Base-by-base conservation (phyloP, 257 asterid species). In the Lycium ferocissimum region DNA sequence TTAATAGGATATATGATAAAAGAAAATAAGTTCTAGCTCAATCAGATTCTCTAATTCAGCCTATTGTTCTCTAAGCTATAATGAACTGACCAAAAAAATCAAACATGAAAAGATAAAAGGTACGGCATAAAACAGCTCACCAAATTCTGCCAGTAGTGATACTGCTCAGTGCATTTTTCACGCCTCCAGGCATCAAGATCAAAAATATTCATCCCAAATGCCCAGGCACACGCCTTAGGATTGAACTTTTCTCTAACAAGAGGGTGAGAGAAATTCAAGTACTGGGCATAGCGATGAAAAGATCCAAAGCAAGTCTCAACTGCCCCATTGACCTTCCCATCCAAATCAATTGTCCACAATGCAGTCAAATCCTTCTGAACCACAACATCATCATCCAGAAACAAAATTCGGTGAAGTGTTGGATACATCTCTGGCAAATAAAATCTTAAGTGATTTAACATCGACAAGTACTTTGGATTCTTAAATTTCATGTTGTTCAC, bases 371-470 rank as follows among this genome's bases (percentile, higher is more conserved):
- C 99, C 86, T 95, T 95, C 94, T 94, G 99, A 83, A 94, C 98
- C 57, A 95, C 99, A 82, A 94, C 98, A 84, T 96, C 99, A 76
- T 94, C 99, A 83, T 96, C 99, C 85, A 94, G 88, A 87, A 94
- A 94, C 61, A 96, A 89, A 90, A 96, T 93, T 88, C 92, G 90
- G 87, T 91, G 97, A 82, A 96, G 92, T 82, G 87, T 92, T 0
- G 99, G 99, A 80, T 91, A 96, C 90, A 96, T 84, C 89, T 96
- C 99, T 22, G 99, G 99, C 90, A 96, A 90, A 92, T 96, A 96
- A 90, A 96, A 96, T 4, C 97, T 89, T 13, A 96, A 95, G 89
- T 96, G 98, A 90, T 93, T 96, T 86, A 96, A 88, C 92, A 93
- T 90, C 5, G 94, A 92, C 86, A 96, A 62, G 87, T 91, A 96